Evolutionary conservation across 192 early-diverging fungal species (phyloP), one percentile per base, ranked within the genome.

Genomic region (Haplosporangium gracile): DNA sequence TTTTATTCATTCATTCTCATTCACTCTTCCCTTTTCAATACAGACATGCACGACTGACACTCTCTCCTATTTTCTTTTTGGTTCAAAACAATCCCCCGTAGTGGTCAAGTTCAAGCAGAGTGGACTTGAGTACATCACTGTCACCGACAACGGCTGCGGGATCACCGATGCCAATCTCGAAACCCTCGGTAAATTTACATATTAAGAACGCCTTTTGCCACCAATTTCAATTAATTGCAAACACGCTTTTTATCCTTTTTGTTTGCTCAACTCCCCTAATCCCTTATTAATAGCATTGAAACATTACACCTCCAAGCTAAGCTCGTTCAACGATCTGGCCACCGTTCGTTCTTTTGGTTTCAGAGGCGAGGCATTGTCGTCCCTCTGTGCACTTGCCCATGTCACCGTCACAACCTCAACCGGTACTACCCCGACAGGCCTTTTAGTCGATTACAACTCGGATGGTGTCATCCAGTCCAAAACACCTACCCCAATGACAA

Each of bases 341-440:
- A n/a, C 74, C 2, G 92, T 97, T n/a, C 34, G 68, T 2, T 95
- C 97, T 22, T 99, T 98, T 92, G 98, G 98, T 5, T 99, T 99
- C 82, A 90, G 95, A 40, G 97, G 97, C 0, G 98, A 99, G 70
- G 99, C 99, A 6, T 89, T 99, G 6, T 96, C 95, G 76, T 97
- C 98, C 0, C 83, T 99, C 0, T 97, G 97, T 74, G 94, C 96
- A 2, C 78, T 97, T n/a, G 88, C 93, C 16, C 88, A 90, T 39
- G 80, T 97, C 2, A 88, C 91, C 0, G 91, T 97, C 0, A 92
- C 92, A 8, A 97, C 97, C 5, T 91, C 91, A 9, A 96, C 96
- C 22, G 88, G 91, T 29, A 86, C 89, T 22, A 77, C 79, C 2
- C 93, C 93, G 5, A 79, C 88, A 16, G 99, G 95, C 9, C 75